phyloP scores from a whole-genome alignment of 1,284 basidiomycete genomes.

The Puccinia triticina region DNA sequence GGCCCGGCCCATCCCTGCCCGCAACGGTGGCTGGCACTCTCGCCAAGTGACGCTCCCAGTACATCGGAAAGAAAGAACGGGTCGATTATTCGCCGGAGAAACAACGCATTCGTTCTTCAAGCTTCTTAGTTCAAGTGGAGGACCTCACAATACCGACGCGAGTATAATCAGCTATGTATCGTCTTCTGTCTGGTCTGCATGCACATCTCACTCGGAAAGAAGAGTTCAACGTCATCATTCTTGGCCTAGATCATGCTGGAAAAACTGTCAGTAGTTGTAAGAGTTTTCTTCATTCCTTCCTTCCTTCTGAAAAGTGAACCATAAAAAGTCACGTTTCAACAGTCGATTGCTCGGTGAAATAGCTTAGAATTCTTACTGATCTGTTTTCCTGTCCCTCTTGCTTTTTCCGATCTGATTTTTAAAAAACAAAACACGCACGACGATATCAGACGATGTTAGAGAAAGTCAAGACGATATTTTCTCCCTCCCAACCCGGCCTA shows the following conservation, averaged over 20 bases:
- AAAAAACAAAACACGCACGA: not conserved
- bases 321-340: not conserved
- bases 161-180: slow-evolving; percentile 25
- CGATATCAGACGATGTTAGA: slow-evolving; percentile 35
- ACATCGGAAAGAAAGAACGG: too few species aligned
- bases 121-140: not conserved
- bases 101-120: not conserved
- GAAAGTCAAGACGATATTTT: slow-evolving; percentile 43
- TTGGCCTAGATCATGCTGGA: slow-evolving; percentile 48
- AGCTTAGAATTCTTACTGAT: not conserved
- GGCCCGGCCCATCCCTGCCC: too few species aligned
- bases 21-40: too few species aligned
- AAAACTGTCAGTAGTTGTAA: slow-evolving; percentile 48
- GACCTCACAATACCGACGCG: not conserved
- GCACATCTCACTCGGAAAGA: slow-evolving; percentile 50
- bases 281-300: not conserved
- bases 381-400: not conserved
- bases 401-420: not conserved
- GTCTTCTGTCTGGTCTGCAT: slow-evolving; percentile 47
- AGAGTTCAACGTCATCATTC: slow-evolving; percentile 48
- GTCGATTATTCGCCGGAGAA: not conserved
- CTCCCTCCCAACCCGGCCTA: slow-evolving; percentile 40
- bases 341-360: not conserved
- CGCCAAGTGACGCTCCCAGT: too few species aligned
- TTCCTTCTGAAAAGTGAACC: not conserved